phyloP scores from a whole-genome alignment of 1,284 basidiomycete genomes.

The Cyathus olla region DNA sequence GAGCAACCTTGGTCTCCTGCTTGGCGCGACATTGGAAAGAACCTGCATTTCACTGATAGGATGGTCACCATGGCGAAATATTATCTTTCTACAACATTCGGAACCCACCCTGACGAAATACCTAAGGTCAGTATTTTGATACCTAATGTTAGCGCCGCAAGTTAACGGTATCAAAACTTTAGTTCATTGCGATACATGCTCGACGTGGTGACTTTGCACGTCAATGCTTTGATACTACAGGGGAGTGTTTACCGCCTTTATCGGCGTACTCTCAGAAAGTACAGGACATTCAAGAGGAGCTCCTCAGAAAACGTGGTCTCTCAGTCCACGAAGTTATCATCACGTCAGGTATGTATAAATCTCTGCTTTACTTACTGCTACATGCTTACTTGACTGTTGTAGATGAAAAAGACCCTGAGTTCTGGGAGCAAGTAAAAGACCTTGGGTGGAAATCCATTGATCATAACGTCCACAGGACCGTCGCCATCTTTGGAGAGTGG shows the following conservation, averaged over 20 bases:
- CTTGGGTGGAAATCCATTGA: too few species aligned
- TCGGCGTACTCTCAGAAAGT: conserved; percentile 41
- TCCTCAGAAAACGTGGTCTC: conserved; percentile 20
- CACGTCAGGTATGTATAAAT: conserved; percentile 13
- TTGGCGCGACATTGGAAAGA: conserved; percentile 48
- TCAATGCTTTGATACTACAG: conserved; percentile 30
- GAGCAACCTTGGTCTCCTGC: conserved; percentile 29
- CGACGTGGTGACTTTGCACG: conserved; percentile 47
- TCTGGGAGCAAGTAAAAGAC: too few species aligned
- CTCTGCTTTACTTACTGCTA: not conserved
- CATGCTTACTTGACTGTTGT: conserved; percentile 19
- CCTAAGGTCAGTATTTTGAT: not conserved
- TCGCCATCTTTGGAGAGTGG: too few species aligned
- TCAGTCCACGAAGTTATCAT: conserved; percentile 29
- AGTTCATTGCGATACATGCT: conserved; percentile 49
- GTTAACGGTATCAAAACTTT: not conserved
- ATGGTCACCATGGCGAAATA: conserved; percentile 12
- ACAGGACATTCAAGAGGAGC: conserved; percentile 39
- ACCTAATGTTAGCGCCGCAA: not conserved
- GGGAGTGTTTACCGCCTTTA: conserved; percentile 47
- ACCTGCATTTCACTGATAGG: conserved; percentile 42
- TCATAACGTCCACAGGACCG: too few species aligned
- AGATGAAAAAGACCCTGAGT: conserved; percentile 32
- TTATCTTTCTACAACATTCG: conserved; percentile 3
- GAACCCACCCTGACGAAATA: not conserved